Base-by-base conservation (phyloP, 2,329 filamentous ascomycete genomes). In the Ophiostoma fasciatum region DNA sequence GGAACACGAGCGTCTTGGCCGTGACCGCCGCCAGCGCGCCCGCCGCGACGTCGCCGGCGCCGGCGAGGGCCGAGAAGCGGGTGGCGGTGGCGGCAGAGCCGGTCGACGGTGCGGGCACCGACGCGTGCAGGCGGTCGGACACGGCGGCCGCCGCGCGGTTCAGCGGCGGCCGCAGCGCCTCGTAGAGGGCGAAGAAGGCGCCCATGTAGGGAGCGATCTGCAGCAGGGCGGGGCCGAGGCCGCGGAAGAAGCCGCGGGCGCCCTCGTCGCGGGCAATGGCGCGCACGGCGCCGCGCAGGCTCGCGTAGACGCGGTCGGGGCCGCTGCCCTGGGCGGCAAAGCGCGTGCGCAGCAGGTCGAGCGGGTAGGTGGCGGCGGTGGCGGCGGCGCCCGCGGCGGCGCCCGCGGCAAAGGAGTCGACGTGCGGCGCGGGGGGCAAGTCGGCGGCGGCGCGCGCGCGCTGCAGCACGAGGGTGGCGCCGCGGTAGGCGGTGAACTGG, bases 181-280 rank as follows among this genome's bases (percentile, higher is more conserved):
- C 90, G 60, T 96, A 98, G 28, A 75, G 71, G 23, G 82, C 72
- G 58, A 98, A 98, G 62, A 98, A 96, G 3, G 94, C 66, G 12
- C 90, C 90, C 90, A 98, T 98, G 55, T 88, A 93, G 3, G 90
- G 90, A 9, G 94, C 74, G 33, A 96, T 90, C 61, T 94, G 87
- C 19, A 68, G 78, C 17, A 96, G 63, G 0, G 79, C 84, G 2
- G 88, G 87, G 2, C 71, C 71, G 23, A 93, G 63, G 4, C 90
- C 90, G 33, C 84, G 81, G 57, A 94, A 98, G 61, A 93, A 96
- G 0, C 90, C 90, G 4, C 56, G 56, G 0, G 61, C 48, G 0
- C 90, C 90, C 60, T 98, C 90, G 42, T 81, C 68, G 4, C 64
- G 64, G 13, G 65, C 61, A 46, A 98, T 98, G 17, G 83, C 74